Evolutionary conservation across 495 filamentous ascomycete species (phyloP).

Genomic region (Penicillium canariense): DNA sequence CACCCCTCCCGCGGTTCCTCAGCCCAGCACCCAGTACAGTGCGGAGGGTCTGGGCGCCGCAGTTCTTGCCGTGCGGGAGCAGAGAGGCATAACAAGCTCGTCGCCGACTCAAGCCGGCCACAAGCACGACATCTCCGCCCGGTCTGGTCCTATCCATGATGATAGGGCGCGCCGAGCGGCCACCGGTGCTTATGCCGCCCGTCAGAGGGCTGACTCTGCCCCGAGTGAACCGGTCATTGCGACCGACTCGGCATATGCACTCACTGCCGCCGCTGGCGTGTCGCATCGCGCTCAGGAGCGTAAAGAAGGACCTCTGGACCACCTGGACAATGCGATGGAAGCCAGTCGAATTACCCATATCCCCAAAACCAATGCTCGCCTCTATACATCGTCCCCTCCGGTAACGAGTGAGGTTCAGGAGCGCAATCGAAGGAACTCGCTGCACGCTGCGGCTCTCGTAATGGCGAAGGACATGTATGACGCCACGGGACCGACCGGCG

Average conservation of each 20-base stretch:
- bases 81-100: slow-evolving; percentile 24
- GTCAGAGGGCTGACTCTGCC: slow-evolving; percentile 65
- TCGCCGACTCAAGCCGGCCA: slow-evolving; percentile 6
- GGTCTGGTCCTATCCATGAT: slow-evolving; percentile 31
- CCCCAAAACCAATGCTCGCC: slow-evolving; percentile 51
- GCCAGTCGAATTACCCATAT: slow-evolving; percentile 56
- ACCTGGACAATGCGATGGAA: slow-evolving; percentile 47
- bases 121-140: slow-evolving; percentile 14
- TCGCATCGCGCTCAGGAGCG: slow-evolving; percentile 46
- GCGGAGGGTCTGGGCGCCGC: slow-evolving; percentile 71
- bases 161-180: slow-evolving; percentile 67
- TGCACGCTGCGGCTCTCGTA: slow-evolving; percentile 77
- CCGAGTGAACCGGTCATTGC: slow-evolving; percentile 49
- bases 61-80: slow-evolving; percentile 62
- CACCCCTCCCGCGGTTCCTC: slow-evolving; percentile 52
- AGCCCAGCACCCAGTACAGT: slow-evolving; percentile 50
- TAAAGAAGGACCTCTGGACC: slow-evolving; percentile 26
- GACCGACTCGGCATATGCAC: slow-evolving; percentile 61
- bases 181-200: slow-evolving; percentile 65
- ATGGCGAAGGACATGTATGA: slow-evolving; percentile 88
- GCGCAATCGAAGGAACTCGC: slow-evolving; percentile 61
- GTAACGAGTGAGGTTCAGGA: slow-evolving; percentile 72
- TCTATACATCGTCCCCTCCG: slow-evolving; percentile 75
- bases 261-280: slow-evolving; percentile 65
- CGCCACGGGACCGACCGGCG: slow-evolving; percentile 50